These are phyloP conservation scores for Colletotrichum godetiae DNA, from an alignment of 2,329 filamentous ascomycete species.

Conservation along the genomic window DNA sequence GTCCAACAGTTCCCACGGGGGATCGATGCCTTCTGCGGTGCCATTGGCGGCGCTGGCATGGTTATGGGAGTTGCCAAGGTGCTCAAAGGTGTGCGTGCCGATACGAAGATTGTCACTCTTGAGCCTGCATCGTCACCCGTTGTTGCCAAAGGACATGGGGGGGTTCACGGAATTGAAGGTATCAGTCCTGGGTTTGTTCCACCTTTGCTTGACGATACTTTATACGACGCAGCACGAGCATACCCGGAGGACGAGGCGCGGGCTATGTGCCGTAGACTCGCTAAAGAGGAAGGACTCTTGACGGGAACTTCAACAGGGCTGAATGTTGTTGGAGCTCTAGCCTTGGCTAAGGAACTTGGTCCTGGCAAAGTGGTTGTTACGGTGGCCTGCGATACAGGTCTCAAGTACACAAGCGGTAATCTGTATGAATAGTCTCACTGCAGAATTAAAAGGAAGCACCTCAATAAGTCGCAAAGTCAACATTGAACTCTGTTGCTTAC, in stretches of 20 bases:
- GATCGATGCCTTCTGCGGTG: slow-evolving; percentile 35
- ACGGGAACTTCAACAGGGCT: slow-evolving; percentile 20
- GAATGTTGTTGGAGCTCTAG: background rate
- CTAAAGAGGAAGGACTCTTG: slow-evolving; percentile 21
- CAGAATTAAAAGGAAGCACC: background rate
- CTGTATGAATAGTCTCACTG: background rate
- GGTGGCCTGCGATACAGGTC: slow-evolving; percentile 26
- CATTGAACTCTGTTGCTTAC: too few relatives aligned
- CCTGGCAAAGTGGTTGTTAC: slow-evolving; percentile 25
- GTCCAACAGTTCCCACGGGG: slow-evolving; percentile 16
- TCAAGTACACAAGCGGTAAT: slow-evolving; percentile 21
- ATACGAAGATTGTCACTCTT: slow-evolving; percentile 13
- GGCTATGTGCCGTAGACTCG: slow-evolving; percentile 25
- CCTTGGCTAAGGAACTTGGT: slow-evolving; percentile 20
- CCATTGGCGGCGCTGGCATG: slow-evolving; percentile 34
- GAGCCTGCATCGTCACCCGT: slow-evolving; percentile 16
- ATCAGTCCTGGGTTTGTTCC: slow-evolving; percentile 11
- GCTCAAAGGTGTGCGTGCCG: background rate
- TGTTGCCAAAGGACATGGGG: background rate
- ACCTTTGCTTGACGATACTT: slow-evolving; percentile 1
- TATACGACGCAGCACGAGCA: slow-evolving; percentile 19
- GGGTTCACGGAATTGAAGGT: slow-evolving; percentile 20
- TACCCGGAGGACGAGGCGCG: slow-evolving; percentile 20
- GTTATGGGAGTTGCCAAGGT: slow-evolving; percentile 25
- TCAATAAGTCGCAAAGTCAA: background rate